Conservation (phyloP, 176 grass and related monocot species). For the Musa troglodytarum region DNA sequence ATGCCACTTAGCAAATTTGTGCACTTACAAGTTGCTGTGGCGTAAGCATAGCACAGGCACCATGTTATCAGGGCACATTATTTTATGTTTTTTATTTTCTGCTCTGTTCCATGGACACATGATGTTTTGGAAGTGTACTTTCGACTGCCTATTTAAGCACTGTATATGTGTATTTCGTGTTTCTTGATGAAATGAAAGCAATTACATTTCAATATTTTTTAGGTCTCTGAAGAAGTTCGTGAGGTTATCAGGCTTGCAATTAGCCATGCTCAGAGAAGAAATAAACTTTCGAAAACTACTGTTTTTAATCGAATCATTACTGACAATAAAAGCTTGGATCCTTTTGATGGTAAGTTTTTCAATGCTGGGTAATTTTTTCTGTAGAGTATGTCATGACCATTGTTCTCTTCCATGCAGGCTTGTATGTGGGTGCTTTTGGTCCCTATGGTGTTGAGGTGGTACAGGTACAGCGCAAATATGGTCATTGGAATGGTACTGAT, state of each 20-base stretch:
- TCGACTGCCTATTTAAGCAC: neutral
- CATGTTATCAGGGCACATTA: too few relatives aligned
- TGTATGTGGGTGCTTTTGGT: constrained; percentile 96
- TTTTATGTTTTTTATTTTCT: too few relatives aligned
- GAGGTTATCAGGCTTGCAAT: constrained; percentile 73
- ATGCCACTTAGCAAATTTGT: too few relatives aligned
- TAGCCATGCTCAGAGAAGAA: constrained; percentile 47
- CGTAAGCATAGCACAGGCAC: too few relatives aligned
- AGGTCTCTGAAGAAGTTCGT: constrained; percentile 70
- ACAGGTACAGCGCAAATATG: constrained; percentile 66
- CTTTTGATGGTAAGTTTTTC: constrained; percentile 63
- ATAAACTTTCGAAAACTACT: constrained; percentile 68
- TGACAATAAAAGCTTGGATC: constrained; percentile 58
- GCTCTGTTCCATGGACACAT: too few relatives aligned
- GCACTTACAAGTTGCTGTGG: too few relatives aligned
- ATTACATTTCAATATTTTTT: neutral
- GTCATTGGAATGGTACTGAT: constrained; percentile 61
- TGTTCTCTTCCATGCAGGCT: constrained; percentile 38
- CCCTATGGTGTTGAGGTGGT: constrained; percentile 94
- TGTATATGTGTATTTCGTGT: neutral
- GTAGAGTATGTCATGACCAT: neutral
- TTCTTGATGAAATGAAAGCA: neutral
- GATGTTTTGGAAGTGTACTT: neutral
- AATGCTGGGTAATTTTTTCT: neutral
- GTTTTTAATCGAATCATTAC: constrained; percentile 64